Evolutionary conservation across 169 alveolate genomes (phyloP), one percentile per base, ranked within the genome.

Genomic region (Fabrea salina): DNA sequence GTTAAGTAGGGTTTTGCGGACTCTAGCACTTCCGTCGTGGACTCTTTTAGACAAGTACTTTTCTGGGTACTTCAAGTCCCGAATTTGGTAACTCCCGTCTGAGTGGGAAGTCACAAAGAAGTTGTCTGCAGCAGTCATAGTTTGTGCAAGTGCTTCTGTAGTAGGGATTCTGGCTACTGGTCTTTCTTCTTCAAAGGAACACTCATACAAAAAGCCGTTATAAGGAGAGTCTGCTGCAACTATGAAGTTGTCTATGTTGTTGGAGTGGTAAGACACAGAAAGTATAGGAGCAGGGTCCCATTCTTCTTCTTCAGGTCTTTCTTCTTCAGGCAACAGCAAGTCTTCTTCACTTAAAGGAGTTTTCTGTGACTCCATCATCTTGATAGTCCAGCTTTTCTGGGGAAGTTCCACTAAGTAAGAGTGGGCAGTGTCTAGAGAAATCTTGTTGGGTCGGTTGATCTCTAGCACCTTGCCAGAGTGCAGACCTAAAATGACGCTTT

Each of bases 241-340:
- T 11, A 91, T 39, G 47, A 93, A 84, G 61, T 90, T 88, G 0
- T 87, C 91, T 30, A 82, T 82, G 66, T 84, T 86, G 53, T 83
- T 85, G 54, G 82, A 70, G 25, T 68, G 59, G 85, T 91, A 91
- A 22, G 71, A 71, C 30, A 84, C 84, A 25, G 91, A 78, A 30
- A 79, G 64, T 39, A 93, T 88, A 6, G 93, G 78, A 6, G 88
- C 95, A 1, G 96, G 95, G 16, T 84, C 92, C 93, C 95, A 91
- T 35, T 91, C 95, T 54, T 88, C 92, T 72, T 83, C 82, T 19
- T 75, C 87, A n/a, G 80, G 80, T 11, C 71, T 7, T 30, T n/a
- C 51, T 11, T 44, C 49, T 22, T 67, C 53, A 13, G 33, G 22
- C n/a, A 50, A 32, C 27, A 61, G 37, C 8, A 49, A 8, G 27